Base-by-base conservation (phyloP, 2,329 filamentous ascomycete species). In the Xylariales sp. region DNA sequence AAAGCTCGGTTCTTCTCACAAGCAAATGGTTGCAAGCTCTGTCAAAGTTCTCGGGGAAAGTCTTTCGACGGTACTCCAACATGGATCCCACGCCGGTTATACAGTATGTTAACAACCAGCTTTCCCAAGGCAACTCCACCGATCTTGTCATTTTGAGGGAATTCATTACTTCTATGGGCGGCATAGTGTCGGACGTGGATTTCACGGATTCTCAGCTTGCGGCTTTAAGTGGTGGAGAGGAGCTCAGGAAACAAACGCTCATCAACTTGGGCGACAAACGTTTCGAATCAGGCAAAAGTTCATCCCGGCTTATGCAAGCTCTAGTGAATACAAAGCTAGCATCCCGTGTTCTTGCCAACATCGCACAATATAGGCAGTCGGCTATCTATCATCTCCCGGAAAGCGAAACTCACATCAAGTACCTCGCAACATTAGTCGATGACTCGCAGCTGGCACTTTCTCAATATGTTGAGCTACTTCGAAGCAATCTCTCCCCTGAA, bases 101-200 rank as follows among this genome's bases (percentile, higher is more conserved):
- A 35, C 86, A 90, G 59, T 97, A 96, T 57, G 86, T 97, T 46
- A 84, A 88, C 32, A 76, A 88, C 43, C 89, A 96, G 57, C 76
- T 98, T 5, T 76, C 81, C 34, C 76, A 75, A 34, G 85, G 90
- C 45, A 94, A 95, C 50, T 85, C 89, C 1, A 94, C 87, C 8
- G 90, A 97, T 58, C 72, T 98, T 23, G 88, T 95, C 46, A 87
- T 98, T 43, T 68, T 98, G 29, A 86, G 93, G 55, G 88, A 97
- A 54, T 76, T 98, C 43, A 85, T 97, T 36, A 81, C 81, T 24
- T 87, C 86, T 3, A 97, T 98, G 93, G 88, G 88, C 14, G 94
- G 94, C 31, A 90, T 98, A 42, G 83, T 91, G 11, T 82, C 90
- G 4, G 84, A 91, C 43, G 77, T 83, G 37, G 88, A 90, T 54